phyloP scores from a whole-genome alignment of 768 basidiomycete genomes.

The Lactarius hengduanensis region DNA sequence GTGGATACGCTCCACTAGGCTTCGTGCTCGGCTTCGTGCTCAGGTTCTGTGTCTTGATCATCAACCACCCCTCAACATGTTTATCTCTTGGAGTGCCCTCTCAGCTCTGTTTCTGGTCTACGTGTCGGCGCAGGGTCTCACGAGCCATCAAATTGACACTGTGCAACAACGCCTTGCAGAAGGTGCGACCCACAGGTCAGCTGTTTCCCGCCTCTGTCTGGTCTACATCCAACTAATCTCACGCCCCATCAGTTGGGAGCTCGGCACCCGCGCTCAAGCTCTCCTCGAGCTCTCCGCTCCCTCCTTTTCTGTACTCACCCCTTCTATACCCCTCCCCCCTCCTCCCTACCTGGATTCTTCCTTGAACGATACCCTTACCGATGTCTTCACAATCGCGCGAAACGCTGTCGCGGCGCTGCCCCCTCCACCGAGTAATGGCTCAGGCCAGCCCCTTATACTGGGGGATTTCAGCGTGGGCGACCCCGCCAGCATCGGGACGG shows the following conservation, averaged over 20 bases:
- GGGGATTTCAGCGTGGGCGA: slow-evolving; percentile 68
- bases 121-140: slow-evolving; percentile 37
- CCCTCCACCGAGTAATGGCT: slow-evolving; percentile 41
- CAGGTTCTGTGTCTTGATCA: neutral
- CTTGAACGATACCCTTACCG: slow-evolving; percentile 40
- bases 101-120: neutral
- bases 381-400: slow-evolving; percentile 57
- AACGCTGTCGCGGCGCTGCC: slow-evolving; percentile 50
- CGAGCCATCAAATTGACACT: slow-evolving; percentile 37
- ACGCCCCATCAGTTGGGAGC: slow-evolving; percentile 51
- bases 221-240: neutral
- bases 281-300: slow-evolving; percentile 50
- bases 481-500: slow-evolving; percentile 71
- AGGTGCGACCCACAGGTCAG: slow-evolving; percentile 44
- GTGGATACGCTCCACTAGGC: neutral
- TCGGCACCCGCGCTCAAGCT: slow-evolving; percentile 52
- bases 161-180: slow-evolving; percentile 41
- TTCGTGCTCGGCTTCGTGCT: neutral
- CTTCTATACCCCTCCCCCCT: slow-evolving; percentile 34
- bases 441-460: slow-evolving; percentile 54
- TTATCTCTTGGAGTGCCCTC: neutral
- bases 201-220: neutral
- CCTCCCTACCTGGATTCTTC: slow-evolving; percentile 28
- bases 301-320: slow-evolving; percentile 45
- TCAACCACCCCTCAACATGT: neutral